Base-by-base conservation (phyloP, 1,284 basidiomycete species). In the Fomitiporia mediterranea region DNA sequence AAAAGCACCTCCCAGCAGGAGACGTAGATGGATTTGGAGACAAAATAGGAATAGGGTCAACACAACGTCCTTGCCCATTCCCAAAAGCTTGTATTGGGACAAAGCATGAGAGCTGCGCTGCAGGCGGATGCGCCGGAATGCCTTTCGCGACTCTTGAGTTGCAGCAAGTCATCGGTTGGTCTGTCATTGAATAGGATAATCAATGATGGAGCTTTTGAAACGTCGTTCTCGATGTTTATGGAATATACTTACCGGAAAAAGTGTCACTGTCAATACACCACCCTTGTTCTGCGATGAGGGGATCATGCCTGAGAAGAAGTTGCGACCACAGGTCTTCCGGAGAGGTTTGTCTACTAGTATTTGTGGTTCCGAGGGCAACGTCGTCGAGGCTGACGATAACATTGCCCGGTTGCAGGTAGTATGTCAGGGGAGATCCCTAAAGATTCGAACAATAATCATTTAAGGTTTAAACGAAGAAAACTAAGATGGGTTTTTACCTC, bases 381-480 rank as follows among this genome's bases (percentile, higher is more conserved):
- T 89, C 88, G 58, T 88, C 83, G 27, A 90, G 62, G 27, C 70
- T 67, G 6, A 77, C 80, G 48, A 90, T 71, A 4, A 88, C 62
- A 2, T 77, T 70, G 3, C 83, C 83, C 3, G 72, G 57, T 1
- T 73, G 72, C 13, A 90, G 67, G 62, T 85, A 74, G 0, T 65
- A 66, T 9, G 68, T 63, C 42, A 90, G 66, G 23, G 81, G 75
- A 0, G 87, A 89, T 48, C 72, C 70, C 82, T 88, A 57, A 30
- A 46, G 15, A 9, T 25, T 30, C 17, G 15, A 48, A 37, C 11
- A 5, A 13, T 15, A 46, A 17, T 32, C 25, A 1, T 28, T n/a
- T n/a, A 11, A 30, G 25, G 4, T 46, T 46, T 27, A n/a, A 17
- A 25, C 15, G 13, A 28, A 1, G 30, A 2, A 17, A 30, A 13